Percentiles rank a stretch among this genome's conserved stretches.
Evolutionary conservation across 129 eudicot genomes (phyloP).

Genomic region (Centella asiatica): DNA sequence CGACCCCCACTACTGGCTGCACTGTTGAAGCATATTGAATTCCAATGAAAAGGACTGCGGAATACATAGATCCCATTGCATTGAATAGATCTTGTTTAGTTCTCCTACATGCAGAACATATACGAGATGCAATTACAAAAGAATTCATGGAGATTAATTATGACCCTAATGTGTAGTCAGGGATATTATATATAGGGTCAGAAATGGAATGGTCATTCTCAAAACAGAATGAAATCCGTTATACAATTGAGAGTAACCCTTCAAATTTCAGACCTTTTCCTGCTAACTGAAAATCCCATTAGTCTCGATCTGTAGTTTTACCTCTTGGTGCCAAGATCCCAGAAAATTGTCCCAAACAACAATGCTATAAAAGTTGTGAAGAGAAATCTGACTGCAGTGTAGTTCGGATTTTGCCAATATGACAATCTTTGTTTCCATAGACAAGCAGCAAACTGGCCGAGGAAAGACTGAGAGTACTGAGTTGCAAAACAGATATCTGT

Average conservation of each 20-base stretch:
- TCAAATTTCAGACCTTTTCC: too few species aligned
- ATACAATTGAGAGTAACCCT: too few species aligned
- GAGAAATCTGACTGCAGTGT: constrained; percentile 15
- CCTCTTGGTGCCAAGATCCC: constrained; percentile 11
- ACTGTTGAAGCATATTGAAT: constrained; percentile 23
- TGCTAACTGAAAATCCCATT: too few species aligned
- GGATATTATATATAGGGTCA: too few species aligned
- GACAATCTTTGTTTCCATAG: constrained; percentile 10
- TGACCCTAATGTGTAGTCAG: too few species aligned
- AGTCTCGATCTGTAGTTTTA: background rate
- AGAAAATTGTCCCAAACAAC: constrained; percentile 12
- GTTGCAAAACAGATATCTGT: constrained; percentile 1
- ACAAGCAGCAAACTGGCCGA: constrained; percentile 9
- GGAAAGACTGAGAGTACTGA: constrained; percentile 1
- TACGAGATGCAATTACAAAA: background rate
- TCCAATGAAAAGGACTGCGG: constrained; percentile 1
- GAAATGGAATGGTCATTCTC: too few species aligned
- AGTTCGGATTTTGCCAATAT: constrained; percentile 7
- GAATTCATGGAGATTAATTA: background rate
- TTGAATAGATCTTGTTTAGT: constrained; percentile 10
- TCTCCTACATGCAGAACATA: background rate
- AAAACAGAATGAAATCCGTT: too few species aligned
- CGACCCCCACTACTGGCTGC: constrained; percentile 25
- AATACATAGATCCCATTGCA: constrained; percentile 14
- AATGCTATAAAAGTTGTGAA: constrained; percentile 6